Percentiles rank a stretch among this genome's conserved stretches.
Evolutionary conservation across 169 alveolate genomes (phyloP).

Genomic region (Plasmodium vinckei): DNA sequence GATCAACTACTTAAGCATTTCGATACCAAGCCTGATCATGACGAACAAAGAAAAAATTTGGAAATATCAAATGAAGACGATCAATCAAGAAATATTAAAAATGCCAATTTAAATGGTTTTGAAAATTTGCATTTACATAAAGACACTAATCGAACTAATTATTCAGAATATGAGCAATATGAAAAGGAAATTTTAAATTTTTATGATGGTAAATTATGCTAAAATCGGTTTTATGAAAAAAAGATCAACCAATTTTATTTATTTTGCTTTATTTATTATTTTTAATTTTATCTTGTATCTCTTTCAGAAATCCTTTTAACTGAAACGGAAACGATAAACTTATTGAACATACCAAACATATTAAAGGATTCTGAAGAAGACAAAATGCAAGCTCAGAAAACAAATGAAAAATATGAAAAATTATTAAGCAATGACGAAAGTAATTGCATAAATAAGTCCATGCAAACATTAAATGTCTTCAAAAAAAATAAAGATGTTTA

Average conservation of each 20-base stretch:
- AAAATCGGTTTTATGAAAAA: neutral
- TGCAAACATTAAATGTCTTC: conserved; percentile 71
- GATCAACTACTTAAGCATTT: conserved; percentile 65
- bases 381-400: conserved; percentile 11
- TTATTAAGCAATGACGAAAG: conserved; percentile 64
- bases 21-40: conserved; percentile 62
- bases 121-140: neutral
- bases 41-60: conserved; percentile 30
- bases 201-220: conserved; percentile 41
- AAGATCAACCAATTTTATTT: neutral
- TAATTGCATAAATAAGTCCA: conserved; percentile 56
- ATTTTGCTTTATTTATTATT: conserved; percentile 9
- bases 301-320: conserved; percentile 34
- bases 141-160: neutral
- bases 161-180: conserved; percentile 18
- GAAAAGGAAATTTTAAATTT: conserved; percentile 37
- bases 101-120: neutral
- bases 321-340: conserved; percentile 60
- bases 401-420: conserved; percentile 53
- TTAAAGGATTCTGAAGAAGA: conserved; percentile 57
- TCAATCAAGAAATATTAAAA: conserved; percentile 6
- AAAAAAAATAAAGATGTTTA: conserved; percentile 62
- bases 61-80: conserved; percentile 16
- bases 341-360: conserved; percentile 62
- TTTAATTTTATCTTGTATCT: neutral